Percentiles rank a stretch among this genome's conserved stretches.
These are phyloP conservation scores for Alternaria alternata DNA, from an alignment of 2,329 filamentous ascomycete genomes.

Conservation along the genomic window DNA sequence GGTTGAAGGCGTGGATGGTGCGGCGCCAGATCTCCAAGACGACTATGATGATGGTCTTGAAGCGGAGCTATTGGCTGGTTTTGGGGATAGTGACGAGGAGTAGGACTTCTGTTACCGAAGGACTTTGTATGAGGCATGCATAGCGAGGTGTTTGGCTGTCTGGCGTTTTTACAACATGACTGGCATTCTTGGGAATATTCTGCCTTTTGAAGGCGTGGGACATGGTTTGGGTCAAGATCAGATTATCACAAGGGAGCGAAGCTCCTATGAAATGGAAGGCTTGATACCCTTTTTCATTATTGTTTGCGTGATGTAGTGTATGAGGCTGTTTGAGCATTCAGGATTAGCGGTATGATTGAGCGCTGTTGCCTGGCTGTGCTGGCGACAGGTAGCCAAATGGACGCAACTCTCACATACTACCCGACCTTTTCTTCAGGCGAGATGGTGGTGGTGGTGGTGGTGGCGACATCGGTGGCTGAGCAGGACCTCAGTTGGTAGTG, in stretches of 20 bases:
- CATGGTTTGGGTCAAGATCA: not conserved
- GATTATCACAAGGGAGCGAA: not conserved
- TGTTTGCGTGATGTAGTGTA: not conserved
- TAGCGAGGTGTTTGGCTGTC: slow-evolving; percentile 49
- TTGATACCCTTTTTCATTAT: not conserved
- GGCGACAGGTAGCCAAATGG: not conserved
- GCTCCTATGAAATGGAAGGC: not conserved
- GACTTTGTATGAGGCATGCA: slow-evolving; percentile 18
- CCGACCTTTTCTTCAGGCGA: not conserved
- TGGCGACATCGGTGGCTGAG: not conserved
- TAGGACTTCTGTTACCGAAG: not conserved
- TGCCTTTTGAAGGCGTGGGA: not conserved
- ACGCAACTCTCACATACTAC: not conserved
- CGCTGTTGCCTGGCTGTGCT: not conserved
- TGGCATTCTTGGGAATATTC: not conserved
- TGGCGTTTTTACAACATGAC: slow-evolving; percentile 25
- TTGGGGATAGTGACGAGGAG: slow-evolving; percentile 34
- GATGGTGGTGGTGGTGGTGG: not conserved
- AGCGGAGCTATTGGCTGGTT: slow-evolving; percentile 55
- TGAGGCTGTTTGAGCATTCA: not conserved
- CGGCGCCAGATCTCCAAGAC: slow-evolving; percentile 51
- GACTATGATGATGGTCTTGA: slow-evolving; percentile 63
- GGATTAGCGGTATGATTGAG: not conserved
- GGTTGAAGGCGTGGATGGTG: slow-evolving; percentile 34
- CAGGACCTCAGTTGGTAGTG: not conserved